These are phyloP conservation scores for Quercus alba DNA, from an alignment of 306 rosid species.

Conservation along the genomic window DNA sequence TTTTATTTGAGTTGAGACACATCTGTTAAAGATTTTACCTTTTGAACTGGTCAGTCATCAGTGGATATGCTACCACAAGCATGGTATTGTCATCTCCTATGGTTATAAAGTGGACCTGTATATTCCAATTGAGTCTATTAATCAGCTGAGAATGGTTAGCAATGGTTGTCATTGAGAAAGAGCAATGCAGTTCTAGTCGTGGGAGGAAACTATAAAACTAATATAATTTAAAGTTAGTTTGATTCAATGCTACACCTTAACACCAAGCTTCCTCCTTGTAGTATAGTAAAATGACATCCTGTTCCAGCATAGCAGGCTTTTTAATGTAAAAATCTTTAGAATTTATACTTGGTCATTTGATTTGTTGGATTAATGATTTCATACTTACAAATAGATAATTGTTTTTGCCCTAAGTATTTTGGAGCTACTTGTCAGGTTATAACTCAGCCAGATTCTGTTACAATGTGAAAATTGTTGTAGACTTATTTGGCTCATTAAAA, in stretches of 20 bases:
- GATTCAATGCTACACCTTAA: neutral
- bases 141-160: neutral
- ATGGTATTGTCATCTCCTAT: neutral
- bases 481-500: too few species aligned
- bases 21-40: neutral
- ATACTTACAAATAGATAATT: too few species aligned
- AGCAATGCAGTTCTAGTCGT: neutral
- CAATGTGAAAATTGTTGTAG: too few species aligned
- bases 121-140: neutral
- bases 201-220: neutral
- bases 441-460: too few species aligned
- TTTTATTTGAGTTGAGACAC: neutral
- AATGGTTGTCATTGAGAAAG: neutral
- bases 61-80: neutral
- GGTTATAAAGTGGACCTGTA: neutral
- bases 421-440: too few species aligned
- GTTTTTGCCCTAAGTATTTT: too few species aligned
- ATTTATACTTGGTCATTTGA: too few species aligned
- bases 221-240: neutral
- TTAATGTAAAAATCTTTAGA: too few species aligned
- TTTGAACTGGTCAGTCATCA: neutral
- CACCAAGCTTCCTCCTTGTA: too few species aligned
- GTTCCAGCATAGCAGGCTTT: too few species aligned
- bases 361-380: too few species aligned
- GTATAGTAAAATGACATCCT: too few species aligned